Evolutionary conservation across 345 rosid genomes (phyloP).

Genomic region (Carallia brachiata): DNA sequence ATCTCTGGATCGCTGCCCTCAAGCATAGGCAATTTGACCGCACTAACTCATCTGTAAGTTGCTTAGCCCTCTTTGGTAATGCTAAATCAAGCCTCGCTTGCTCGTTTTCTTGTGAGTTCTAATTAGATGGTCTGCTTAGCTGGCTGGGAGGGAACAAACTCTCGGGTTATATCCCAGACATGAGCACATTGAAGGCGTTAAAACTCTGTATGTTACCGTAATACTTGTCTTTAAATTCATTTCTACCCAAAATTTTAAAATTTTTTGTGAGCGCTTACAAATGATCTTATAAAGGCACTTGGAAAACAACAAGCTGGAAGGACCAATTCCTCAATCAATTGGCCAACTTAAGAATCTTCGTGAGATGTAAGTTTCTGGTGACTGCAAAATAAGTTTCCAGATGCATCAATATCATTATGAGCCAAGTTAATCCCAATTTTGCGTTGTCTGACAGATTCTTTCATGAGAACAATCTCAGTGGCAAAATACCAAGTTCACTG

Average conservation of each 20-base stretch:
- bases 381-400: not conserved
- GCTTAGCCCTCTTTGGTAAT: slow-evolving; percentile 3
- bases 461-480: slow-evolving; percentile 59
- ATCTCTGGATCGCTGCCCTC: slow-evolving; percentile 54
- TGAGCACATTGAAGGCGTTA: slow-evolving; percentile 45
- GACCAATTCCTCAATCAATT: slow-evolving; percentile 64
- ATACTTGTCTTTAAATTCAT: not conserved
- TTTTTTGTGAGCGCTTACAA: not conserved
- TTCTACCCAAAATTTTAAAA: not conserved
- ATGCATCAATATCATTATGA: no score
- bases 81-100: not conserved
- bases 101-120: not conserved
- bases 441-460: slow-evolving; percentile 51
- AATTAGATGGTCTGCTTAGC: slow-evolving; percentile 34
- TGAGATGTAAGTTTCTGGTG: slow-evolving; percentile 47
- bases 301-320: slow-evolving; percentile 67
- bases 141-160: slow-evolving; percentile 71
- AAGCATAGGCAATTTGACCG: slow-evolving; percentile 53
- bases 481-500: slow-evolving; percentile 52
- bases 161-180: slow-evolving; percentile 66
- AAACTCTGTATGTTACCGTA: slow-evolving; percentile 51
- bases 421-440: slow-evolving; percentile 15
- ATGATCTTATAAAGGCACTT: slow-evolving; percentile 53
- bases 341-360: slow-evolving; percentile 46
- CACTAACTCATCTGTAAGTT: slow-evolving; percentile 67